Evolutionary conservation across 257 asterid genomes (phyloP), one percentile per base, ranked within the genome.

Genomic region (Nicotiana tomentosiformis): DNA sequence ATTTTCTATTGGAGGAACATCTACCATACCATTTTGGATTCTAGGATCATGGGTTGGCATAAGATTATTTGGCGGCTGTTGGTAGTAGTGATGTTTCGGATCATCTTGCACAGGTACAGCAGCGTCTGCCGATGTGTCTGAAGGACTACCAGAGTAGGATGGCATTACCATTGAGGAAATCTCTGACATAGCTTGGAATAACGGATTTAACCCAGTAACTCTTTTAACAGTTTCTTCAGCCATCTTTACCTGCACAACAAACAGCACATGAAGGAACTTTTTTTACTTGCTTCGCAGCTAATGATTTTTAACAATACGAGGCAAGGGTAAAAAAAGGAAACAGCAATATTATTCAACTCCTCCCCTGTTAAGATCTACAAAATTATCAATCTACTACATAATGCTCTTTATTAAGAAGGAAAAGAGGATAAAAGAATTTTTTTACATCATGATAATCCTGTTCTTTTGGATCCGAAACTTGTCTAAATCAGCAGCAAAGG

Each of bases 161-260:
- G 95, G 92, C 88, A 90, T 80, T 83, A 87, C 83, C 83, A 94
- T 87, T 53, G 97, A 78, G 35, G 97, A 90, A 15, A 94, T 87
- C 84, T 93, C 98, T 4, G 97, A 87, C 97, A 94, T 90, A 1
- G 95, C 91, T 84, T 96, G 98, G 87, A 94, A 90, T 20, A 93
- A 84, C 32, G 98, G 92, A 84, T 90, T 90, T 88, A 95, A 82
- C 8, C 98, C 99, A 12, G 99, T 95, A 17, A 94, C 93, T 85
- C 97, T 87, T 86, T 95, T 95, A 68, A 94, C 99, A 1, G 94
- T 88, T 82, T 91, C 97, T 88, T 95, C 99, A 2, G 98, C 99
- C 98, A 95, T 94, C 87, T 91, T 93, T 86, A 94, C 99, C 99
- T 95, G 90, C 81, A 64, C 74, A 51, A 10, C 83, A 23, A 80